Percentiles rank a stretch among this genome's conserved stretches.
These are phyloP conservation scores for Tubosaeta sp. DNA, from an alignment of 768 basidiomycete species.

Conservation along the genomic window DNA sequence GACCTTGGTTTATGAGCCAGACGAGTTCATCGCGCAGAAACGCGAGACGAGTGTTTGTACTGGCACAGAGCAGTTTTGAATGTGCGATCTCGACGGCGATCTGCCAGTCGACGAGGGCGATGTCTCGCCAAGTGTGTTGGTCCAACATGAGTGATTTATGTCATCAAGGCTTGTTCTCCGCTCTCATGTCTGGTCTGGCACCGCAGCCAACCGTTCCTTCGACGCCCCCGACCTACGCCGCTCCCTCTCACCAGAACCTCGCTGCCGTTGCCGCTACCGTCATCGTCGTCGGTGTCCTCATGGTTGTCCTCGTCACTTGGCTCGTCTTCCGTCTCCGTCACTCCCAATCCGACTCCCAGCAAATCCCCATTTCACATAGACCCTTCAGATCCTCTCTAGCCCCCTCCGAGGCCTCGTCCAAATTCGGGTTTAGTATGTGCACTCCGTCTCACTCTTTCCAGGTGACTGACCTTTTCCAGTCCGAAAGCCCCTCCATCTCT, in stretches of 20 bases:
- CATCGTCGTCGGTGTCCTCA: conserved; percentile 21
- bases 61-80: conserved; percentile 43
- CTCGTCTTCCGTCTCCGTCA: conserved; percentile 23
- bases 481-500: conserved; percentile 25
- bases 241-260: conserved; percentile 12
- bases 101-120: conserved; percentile 53
- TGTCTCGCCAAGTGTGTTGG: conserved; percentile 49
- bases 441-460: too few relatives aligned
- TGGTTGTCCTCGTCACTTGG: conserved; percentile 24
- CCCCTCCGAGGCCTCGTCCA: conserved; percentile 25
- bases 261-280: conserved; percentile 27
- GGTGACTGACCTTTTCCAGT: conserved; percentile 1
- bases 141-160: not conserved
- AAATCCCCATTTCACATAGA: conserved; percentile 5
- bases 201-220: not conserved
- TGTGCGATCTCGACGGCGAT: conserved; percentile 52
- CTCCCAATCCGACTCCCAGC: not conserved
- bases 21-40: conserved; percentile 63
- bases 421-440: conserved; percentile 25
- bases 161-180: not conserved
- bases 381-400: conserved; percentile 22
- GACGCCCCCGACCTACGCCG: conserved; percentile 11
- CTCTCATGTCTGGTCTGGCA: not conserved
- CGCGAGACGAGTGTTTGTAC: conserved; percentile 49
- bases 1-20: conserved; percentile 52